phyloP scores from a whole-genome alignment of 257 asterid genomes.

The Marsdenia floribunda region DNA sequence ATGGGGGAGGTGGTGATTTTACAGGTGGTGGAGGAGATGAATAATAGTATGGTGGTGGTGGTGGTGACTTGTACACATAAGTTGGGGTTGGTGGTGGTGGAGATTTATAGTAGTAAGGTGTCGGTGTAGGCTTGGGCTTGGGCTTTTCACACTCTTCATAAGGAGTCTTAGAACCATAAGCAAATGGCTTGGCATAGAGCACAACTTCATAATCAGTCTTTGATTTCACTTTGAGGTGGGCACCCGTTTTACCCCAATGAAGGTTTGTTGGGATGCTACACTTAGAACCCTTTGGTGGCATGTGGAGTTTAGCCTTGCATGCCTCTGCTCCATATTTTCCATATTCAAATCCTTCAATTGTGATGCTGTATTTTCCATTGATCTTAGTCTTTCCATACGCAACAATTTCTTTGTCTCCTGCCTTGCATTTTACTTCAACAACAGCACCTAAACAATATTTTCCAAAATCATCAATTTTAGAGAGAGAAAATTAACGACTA shows the following conservation, averaged over 20 bases:
- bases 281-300: conserved; percentile 55
- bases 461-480: not conserved
- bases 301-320: conserved; percentile 67
- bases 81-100: conserved; percentile 34
- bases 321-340: conserved; percentile 56
- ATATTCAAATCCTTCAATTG: conserved; percentile 48
- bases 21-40: not conserved
- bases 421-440: conserved; percentile 69
- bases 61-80: conserved; percentile 16
- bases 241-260: conserved; percentile 59
- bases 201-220: conserved; percentile 57
- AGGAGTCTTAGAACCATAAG: conserved; percentile 63
- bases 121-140: conserved; percentile 36
- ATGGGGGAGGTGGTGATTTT: not conserved
- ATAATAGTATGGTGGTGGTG: conserved; percentile 20
- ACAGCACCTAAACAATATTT: conserved; percentile 47
- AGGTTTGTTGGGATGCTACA: conserved; percentile 49
- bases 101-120: conserved; percentile 52
- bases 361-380: conserved; percentile 58
- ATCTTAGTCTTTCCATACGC: conserved; percentile 65
- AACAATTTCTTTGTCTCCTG: conserved; percentile 43
- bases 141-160: conserved; percentile 44
- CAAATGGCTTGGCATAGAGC: conserved; percentile 59
- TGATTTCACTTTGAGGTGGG: conserved; percentile 51
- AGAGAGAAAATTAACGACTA: not conserved